Conservation (phyloP, 257 asterid species). For the Nicotiana otophora region DNA sequence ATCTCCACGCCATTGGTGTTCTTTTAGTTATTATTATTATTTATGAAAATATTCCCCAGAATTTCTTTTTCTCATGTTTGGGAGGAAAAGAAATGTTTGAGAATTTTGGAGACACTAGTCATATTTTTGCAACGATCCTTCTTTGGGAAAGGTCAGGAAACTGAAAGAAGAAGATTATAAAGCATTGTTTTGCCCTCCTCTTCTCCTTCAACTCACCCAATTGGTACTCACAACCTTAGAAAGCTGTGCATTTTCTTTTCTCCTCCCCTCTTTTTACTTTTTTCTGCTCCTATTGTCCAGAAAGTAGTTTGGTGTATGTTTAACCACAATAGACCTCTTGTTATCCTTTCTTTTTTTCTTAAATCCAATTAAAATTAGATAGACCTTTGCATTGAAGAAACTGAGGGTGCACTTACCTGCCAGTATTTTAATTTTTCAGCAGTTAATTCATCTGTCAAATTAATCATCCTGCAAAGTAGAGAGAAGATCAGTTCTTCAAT, state of each 20-base stretch:
- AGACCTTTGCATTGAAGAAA: not conserved
- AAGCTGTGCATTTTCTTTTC: not conserved
- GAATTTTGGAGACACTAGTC: not conserved
- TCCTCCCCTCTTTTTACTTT: not conserved
- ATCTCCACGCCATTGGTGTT: not conserved
- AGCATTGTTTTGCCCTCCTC: not conserved
- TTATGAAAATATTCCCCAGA: not conserved
- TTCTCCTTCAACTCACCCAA: not conserved
- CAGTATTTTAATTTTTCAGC: slow-evolving; percentile 60
- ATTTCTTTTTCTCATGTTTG: not conserved
- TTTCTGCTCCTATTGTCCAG: not conserved
- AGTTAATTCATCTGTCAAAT: slow-evolving; percentile 81
- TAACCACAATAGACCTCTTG: not conserved
- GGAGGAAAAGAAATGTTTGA: not conserved
- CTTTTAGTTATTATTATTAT: not conserved
- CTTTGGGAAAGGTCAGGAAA: not conserved
- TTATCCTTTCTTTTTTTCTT: not conserved
- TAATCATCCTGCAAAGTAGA: slow-evolving; percentile 59
- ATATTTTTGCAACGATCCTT: not conserved
- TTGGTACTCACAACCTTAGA: not conserved
- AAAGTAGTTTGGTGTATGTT: not conserved
- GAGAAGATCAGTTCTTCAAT: slow-evolving; percentile 20
- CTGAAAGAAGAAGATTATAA: not conserved
- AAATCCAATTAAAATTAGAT: not conserved
- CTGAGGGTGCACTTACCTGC: slow-evolving; percentile 50